A percentile compares a stretch with the other conserved stretches of the same genome.
phyloP scores from a whole-genome alignment of 1,284 basidiomycete species.

The Sanghuangporus weigelae region DNA sequence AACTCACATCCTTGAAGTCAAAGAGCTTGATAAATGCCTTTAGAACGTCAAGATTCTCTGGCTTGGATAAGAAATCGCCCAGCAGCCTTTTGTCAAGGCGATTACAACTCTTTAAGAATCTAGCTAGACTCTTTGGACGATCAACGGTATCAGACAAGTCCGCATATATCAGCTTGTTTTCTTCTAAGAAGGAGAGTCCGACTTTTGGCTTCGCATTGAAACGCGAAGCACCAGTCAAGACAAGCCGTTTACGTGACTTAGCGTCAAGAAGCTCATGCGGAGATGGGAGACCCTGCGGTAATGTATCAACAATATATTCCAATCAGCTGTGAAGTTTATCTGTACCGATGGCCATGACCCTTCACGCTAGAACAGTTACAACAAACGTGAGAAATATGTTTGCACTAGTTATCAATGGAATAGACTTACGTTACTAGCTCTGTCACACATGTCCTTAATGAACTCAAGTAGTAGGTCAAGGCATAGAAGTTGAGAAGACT shows the following conservation, averaged over 20 bases:
- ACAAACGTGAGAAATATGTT: neutral
- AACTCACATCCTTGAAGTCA: slow-evolving; percentile 83
- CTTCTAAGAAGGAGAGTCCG: slow-evolving; percentile 87
- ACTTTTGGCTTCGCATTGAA: slow-evolving; percentile 97
- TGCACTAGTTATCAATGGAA: neutral
- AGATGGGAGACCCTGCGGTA: slow-evolving; percentile 44
- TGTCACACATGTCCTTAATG: slow-evolving; percentile 83
- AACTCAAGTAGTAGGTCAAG: slow-evolving; percentile 86
- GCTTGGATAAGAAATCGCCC: slow-evolving; percentile 90
- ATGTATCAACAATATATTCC: neutral
- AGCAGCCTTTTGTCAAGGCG: slow-evolving; percentile 91
- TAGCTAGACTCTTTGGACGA: slow-evolving; percentile 64
- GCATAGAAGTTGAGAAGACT: slow-evolving; percentile 82
- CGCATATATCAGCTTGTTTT: slow-evolving; percentile 78
- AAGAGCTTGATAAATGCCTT: slow-evolving; percentile 88
- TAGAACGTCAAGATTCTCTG: slow-evolving; percentile 82
- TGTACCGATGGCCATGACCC: slow-evolving; percentile 17
- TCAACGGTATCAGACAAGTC: slow-evolving; percentile 54
- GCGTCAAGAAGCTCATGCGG: slow-evolving; percentile 59
- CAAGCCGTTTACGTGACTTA: slow-evolving; percentile 85
- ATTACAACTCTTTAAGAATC: slow-evolving; percentile 82
- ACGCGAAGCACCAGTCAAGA: slow-evolving; percentile 78
- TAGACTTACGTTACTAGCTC: slow-evolving; percentile 63
- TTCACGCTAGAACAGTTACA: slow-evolving; percentile 4
- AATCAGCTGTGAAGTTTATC: neutral